Percentiles rank a stretch among this genome's conserved stretches.
Evolutionary conservation across 2,329 filamentous ascomycete species (phyloP).

Genomic region (Pleomassaria siparia): DNA sequence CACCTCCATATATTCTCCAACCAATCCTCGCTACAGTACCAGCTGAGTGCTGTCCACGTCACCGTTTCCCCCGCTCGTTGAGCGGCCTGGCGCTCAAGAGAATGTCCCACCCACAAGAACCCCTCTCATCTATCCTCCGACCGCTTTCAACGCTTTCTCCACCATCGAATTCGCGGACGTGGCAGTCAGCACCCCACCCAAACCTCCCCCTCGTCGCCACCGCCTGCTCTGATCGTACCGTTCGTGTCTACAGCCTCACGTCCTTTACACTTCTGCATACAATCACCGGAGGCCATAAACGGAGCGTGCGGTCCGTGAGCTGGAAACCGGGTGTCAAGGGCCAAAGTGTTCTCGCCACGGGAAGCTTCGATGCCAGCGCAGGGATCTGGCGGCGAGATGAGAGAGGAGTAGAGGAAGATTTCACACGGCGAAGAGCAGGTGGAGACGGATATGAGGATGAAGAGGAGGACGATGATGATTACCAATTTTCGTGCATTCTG

Average conservation of each 20-base stretch:
- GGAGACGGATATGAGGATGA: conserved; percentile 45
- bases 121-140: conserved; percentile 31
- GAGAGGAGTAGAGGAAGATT: conserved; percentile 50
- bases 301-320: conserved; percentile 79
- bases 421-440: conserved; percentile 18
- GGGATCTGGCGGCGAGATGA: conserved; percentile 71
- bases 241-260: conserved; percentile 84
- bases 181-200: conserved; percentile 84
- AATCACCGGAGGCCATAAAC: conserved; percentile 84
- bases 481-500: conserved; percentile 87
- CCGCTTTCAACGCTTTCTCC: conserved; percentile 57
- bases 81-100: conserved; percentile 5
- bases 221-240: conserved; percentile 79
- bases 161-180: conserved; percentile 66
- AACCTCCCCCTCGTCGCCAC: conserved; percentile 86
- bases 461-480: conserved; percentile 73
- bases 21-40: neutral
- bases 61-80: neutral
- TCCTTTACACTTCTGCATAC: conserved; percentile 77
- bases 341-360: conserved; percentile 78
- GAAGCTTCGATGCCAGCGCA: conserved; percentile 90
- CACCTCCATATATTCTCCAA: neutral
- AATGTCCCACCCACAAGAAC: conserved; percentile 18
- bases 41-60: neutral
- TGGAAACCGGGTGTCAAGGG: conserved; percentile 76